Evolutionary conservation across 495 filamentous ascomycete genomes (phyloP), one percentile per base, ranked within the genome.

Genomic region (Lophium mytilinum): DNA sequence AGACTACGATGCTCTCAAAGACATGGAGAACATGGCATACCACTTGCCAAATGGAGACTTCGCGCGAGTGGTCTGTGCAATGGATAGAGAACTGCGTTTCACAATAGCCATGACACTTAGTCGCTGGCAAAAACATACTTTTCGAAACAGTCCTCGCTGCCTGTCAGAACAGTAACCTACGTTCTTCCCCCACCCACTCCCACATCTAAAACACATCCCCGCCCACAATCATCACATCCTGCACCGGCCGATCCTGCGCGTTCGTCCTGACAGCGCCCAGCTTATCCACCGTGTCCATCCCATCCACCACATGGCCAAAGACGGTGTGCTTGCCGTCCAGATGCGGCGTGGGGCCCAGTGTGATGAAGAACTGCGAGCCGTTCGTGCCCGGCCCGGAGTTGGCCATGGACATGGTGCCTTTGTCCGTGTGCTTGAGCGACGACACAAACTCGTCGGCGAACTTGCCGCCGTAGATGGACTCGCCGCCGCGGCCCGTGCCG

Each of bases 161-260:
- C n/a, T n/a, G n/a, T n/a, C n/a, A n/a, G n/a, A n/a, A n/a, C n/a
- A n/a, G n/a, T n/a, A n/a, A n/a, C n/a, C n/a, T n/a, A n/a, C n/a
- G n/a, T n/a, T n/a, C n/a, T n/a, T n/a, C n/a, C n/a, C n/a, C n/a
- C n/a, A n/a, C n/a, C n/a, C n/a, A n/a, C n/a, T n/a, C n/a, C n/a
- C n/a, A 41, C 40, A n/a, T n/a, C 33, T 24, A 6, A 49, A 24
- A 69, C 64, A 74, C 71, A 74, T 74, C 65, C 72, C 71, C 45
- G 93, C 93, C 67, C 93, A 96, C n/a, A n/a, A 63, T 63, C 56
- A 35, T 59, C 10, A 63, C 57, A 45, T 59, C 56, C 11, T 60
- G 3, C 1, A 60, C 18, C 0, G 61, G 61, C 19, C 57, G n/a
- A 48, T 63, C 61, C 1, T 50, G 49, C 30, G 30, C 7, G 15